A percentile compares a stretch with the other conserved stretches of the same genome.
Conservation (phyloP, 2,329 filamentous ascomycete species). For the Graphilbum sp. region DNA sequence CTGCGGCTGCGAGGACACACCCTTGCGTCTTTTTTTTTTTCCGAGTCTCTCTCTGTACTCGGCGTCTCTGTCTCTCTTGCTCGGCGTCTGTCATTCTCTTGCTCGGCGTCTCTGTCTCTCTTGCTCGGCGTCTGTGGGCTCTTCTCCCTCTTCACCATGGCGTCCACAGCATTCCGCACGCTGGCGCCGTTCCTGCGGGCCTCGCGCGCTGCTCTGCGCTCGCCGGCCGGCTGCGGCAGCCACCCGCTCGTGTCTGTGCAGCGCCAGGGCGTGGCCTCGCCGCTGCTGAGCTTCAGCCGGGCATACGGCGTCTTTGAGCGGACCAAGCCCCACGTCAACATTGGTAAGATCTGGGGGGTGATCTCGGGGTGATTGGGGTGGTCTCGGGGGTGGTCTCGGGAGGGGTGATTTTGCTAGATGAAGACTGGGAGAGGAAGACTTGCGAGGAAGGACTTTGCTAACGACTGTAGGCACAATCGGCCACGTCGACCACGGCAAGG, state of each 20-base stretch:
- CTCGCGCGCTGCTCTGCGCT: slow-evolving; percentile 50
- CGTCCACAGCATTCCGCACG: slow-evolving; percentile 68
- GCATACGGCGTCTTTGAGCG: slow-evolving; percentile 64
- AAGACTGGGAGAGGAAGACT: background rate
- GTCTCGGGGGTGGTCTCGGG: no score
- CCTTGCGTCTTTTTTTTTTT: slow-evolving; percentile 5
- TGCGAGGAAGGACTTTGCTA: background rate
- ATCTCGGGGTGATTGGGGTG: no score
- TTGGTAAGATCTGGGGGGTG: slow-evolving; percentile 51
- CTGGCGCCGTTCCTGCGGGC: slow-evolving; percentile 68
- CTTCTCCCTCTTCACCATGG: slow-evolving; percentile 27
- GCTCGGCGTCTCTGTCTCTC: no score
- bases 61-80: background rate
- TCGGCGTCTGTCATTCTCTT: slow-evolving; percentile 5
- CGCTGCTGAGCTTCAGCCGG: slow-evolving; percentile 48
- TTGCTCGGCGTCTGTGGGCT: slow-evolving; percentile 5
- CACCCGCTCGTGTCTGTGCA: slow-evolving; percentile 62
- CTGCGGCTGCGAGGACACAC: no score
- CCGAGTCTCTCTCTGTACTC: slow-evolving; percentile 2
- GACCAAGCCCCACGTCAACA: slow-evolving; percentile 95
- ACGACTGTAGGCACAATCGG: slow-evolving; percentile 65
- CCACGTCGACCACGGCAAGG: slow-evolving; percentile 99
- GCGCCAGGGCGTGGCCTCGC: slow-evolving; percentile 36
- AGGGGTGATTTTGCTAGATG: no score
- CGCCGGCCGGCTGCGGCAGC: slow-evolving; percentile 31